A percentile compares a stretch with the other conserved stretches of the same genome.
Evolutionary conservation across 2,329 filamentous ascomycete species (phyloP).

Genomic region (Sclerotiophoma versabilis): DNA sequence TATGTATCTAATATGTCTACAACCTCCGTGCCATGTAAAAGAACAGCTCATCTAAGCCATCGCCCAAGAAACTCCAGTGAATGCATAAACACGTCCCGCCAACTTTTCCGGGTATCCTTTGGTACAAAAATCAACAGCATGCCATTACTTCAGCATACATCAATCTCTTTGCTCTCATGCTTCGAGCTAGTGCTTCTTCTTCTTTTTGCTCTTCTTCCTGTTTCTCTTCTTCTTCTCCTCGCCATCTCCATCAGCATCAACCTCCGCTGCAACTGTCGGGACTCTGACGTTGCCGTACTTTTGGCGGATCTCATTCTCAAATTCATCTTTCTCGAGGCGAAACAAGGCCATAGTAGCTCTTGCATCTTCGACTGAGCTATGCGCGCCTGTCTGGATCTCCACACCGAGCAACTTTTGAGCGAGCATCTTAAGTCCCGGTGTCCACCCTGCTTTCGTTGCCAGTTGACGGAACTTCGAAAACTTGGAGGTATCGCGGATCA

Average conservation of each 20-base stretch:
- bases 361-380: slow-evolving; percentile 77
- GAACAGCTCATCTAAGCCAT: not conserved
- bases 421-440: slow-evolving; percentile 70
- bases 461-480: slow-evolving; percentile 75
- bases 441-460: slow-evolving; percentile 66
- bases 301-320: slow-evolving; percentile 80
- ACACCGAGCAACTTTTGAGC: slow-evolving; percentile 64
- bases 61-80: slow-evolving; percentile 9
- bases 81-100: not conserved
- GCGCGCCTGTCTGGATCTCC: slow-evolving; percentile 66
- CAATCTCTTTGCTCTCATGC: not conserved
- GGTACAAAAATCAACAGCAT: slow-evolving; percentile 1
- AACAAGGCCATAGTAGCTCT: slow-evolving; percentile 90
- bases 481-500: slow-evolving; percentile 85
- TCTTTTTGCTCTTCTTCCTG: slow-evolving; percentile 50
- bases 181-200: slow-evolving; percentile 30
- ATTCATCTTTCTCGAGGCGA: slow-evolving; percentile 79
- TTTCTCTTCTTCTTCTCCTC: slow-evolving; percentile 45
- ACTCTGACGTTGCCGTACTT: slow-evolving; percentile 56
- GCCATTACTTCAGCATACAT: not conserved
- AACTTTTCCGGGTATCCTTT: slow-evolving; percentile 16
- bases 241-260: slow-evolving; percentile 28
- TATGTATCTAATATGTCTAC: not conserved
- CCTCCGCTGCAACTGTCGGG: slow-evolving; percentile 31
- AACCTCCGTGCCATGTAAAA: not conserved